Base-by-base conservation (phyloP, 768 basidiomycete species). In the Wakefieldia striispora region DNA sequence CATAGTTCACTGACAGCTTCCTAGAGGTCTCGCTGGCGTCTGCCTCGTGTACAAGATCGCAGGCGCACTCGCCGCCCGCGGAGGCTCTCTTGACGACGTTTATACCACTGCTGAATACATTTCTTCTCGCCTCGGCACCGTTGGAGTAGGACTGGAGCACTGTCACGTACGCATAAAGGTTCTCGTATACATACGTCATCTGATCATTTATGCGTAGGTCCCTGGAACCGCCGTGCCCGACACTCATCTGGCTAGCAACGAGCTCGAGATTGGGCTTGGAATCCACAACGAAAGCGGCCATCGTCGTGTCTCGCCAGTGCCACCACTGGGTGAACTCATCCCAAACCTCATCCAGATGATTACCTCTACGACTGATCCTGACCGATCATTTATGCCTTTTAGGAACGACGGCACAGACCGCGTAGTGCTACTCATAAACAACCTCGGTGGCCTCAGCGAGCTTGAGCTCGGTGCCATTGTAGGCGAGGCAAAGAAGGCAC, bases 231-330 rank as follows among this genome's bases (percentile, higher is more conserved):
- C 82, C 0, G 63, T 77, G 1, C 62, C 74, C 3, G 67, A 80
- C 31, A 77, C 80, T 12, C 76, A 81, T 61, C 74, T 93, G 20
- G 73, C 72, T 4, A 60, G 68, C 12, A 70, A 77, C 19, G 88
- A 92, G 65, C 81, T 93, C 45, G 93, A 95, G 69, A 86, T 95
- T 50, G 93, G 93, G 16, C 82, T 91, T 75, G 89, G 93, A 12
- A 88, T 95, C 49, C 93, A 95, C 71, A 95, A 95, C 60, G 93
- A 95, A 70, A 81, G 83, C 40, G 93, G 88, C 8, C 77, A 83
- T 54, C 71, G 74, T 36, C 83, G 83, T 24, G 56, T 87, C 31
- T 83, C 84, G 0, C 88, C 87, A 4, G 74, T 86, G 3, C 91
- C 92, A 0, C 75, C 84, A 10, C 77, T 90, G 40, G 74, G 78